These are phyloP conservation scores for Penicillium sp. DNA, from an alignment of 2,329 filamentous ascomycete species.

Conservation along the genomic window DNA sequence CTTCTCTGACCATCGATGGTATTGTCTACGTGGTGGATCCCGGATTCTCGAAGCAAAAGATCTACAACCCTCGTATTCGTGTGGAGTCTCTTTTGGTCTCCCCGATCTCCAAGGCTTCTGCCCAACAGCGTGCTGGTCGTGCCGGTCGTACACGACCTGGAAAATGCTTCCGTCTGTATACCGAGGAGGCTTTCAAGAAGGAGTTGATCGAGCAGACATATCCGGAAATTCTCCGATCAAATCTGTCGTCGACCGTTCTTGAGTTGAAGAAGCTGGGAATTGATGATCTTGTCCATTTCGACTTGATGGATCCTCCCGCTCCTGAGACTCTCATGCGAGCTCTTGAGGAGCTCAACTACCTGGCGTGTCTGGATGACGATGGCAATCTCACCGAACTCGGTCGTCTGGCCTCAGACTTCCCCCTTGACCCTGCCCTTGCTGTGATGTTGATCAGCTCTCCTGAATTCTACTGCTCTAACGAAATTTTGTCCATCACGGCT, in stretches of 20 bases:
- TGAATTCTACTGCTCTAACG: conserved; percentile 98
- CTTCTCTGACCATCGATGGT: conserved; percentile 94
- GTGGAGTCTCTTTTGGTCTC: conserved; percentile 97
- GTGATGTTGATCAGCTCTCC: conserved; percentile 98
- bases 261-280: conserved; percentile 97
- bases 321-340: conserved; percentile 98
- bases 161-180: conserved; percentile 98
- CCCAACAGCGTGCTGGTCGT: conserved; percentile 97
- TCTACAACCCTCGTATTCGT: conserved; percentile 95
- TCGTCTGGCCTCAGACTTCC: conserved; percentile 88
- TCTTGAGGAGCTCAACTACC: conserved; percentile 94
- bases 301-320: conserved; percentile 96
- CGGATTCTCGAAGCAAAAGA: conserved; percentile 98
- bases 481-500: conserved; percentile 92
- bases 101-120: conserved; percentile 95
- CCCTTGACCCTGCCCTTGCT: conserved; percentile 87
- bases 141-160: conserved; percentile 97
- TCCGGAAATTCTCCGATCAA: conserved; percentile 92
- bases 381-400: conserved; percentile 88
- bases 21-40: conserved; percentile 99
- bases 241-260: conserved; percentile 90
- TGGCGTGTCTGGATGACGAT: conserved; percentile 94
- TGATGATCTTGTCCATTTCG: conserved; percentile 95
- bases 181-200: conserved; percentile 93
- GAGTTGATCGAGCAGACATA: conserved; percentile 97